Conservation (phyloP, 1,284 basidiomycete genomes). For the Volvariella surrecta region DNA sequence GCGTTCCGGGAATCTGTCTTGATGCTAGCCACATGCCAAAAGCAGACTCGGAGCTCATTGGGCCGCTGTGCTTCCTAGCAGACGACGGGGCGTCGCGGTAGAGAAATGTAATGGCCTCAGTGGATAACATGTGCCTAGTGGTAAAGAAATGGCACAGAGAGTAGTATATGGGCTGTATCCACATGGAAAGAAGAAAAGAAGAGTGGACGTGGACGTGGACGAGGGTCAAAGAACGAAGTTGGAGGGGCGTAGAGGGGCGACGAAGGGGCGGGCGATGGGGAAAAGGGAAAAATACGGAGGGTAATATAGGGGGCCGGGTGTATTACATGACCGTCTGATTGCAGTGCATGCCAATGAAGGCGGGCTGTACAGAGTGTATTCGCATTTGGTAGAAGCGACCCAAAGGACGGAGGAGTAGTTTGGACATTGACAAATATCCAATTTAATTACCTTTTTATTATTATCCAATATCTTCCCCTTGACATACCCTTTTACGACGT, state of each 20-base stretch:
- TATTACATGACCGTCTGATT: conserved; percentile 30
- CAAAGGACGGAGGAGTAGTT: conserved; percentile 19
- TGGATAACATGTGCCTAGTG: conserved; percentile 24
- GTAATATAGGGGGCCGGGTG: conserved; percentile 34
- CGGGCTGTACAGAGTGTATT: conserved; percentile 27
- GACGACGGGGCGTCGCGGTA: conserved; percentile 18
- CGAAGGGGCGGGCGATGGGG: conserved; percentile 12
- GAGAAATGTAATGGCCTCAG: conserved; percentile 21
- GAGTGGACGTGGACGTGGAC: conserved; percentile 16
- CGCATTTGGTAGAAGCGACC: conserved; percentile 33
- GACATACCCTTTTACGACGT: conserved; percentile 24
- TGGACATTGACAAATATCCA: conserved; percentile 13
- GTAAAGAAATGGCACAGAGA: conserved; percentile 27
- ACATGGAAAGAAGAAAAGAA: conserved; percentile 15
- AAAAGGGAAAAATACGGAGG: conserved; percentile 13
- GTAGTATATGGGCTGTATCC: conserved; percentile 15
- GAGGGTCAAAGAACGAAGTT: too few relatives aligned
- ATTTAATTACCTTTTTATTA: conserved; percentile 14
- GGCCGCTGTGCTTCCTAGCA: conserved; percentile 15
- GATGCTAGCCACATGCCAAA: conserved; percentile 63
- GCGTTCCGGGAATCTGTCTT: conserved; percentile 35
- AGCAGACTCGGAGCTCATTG: conserved; percentile 21
- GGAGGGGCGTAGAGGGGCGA: conserved; percentile 15
- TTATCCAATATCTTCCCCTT: conserved; percentile 19
- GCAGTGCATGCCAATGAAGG: conserved; percentile 23